Evolutionary conservation across 2,329 filamentous ascomycete species (phyloP), one percentile per base, ranked within the genome.

Genomic region (Mycocentrospora acerina): DNA sequence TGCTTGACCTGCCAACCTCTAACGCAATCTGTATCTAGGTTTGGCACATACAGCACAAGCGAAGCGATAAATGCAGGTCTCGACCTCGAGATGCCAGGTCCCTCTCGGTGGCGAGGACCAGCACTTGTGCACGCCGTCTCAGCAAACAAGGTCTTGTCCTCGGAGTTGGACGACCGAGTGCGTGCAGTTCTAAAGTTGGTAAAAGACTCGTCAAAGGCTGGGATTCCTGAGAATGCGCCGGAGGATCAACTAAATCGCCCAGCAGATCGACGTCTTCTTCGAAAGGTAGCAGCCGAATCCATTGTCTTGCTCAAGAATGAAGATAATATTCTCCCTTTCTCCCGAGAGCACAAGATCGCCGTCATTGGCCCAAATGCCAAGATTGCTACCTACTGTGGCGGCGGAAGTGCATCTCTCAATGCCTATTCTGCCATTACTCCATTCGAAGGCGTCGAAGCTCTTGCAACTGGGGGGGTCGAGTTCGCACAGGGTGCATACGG

Each of bases 161-260:
- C 25, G 42, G 58, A 40, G 51, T 50, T 36, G 28, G 46, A 34
- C 48, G 38, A 43, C 7, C 40, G 50, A 4, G 41, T 49, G 2
- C 34, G 42, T 4, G 40, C 37, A 6, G 13, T 49, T 1, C 32
- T 80, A 59, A 82, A 83, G 2, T 70, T 87, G n/a, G 85, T 86
- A 47, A 83, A 87, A 58, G 76, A 77, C 8, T 25, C 37, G 29
- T 82, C 82, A 0, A 83, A 80, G 47, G 71, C 75, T 1, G 22
- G 16, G 2, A 79, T 80, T 1, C 64, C 79, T 0, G 67, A 76
- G 13, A 69, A 74, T 9, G 59, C 83, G 49, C 75, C 78, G 51
- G 64, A 71, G 12, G 71, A 76, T 27, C 27, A 32, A 24, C 11
- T 32, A 3, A 78, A 85, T 55, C 83, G 75, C 4, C 68, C 75